Percentiles rank a stretch among this genome's conserved stretches.
Conservation (phyloP, 257 asterid species). For the Gentiana dahurica region DNA sequence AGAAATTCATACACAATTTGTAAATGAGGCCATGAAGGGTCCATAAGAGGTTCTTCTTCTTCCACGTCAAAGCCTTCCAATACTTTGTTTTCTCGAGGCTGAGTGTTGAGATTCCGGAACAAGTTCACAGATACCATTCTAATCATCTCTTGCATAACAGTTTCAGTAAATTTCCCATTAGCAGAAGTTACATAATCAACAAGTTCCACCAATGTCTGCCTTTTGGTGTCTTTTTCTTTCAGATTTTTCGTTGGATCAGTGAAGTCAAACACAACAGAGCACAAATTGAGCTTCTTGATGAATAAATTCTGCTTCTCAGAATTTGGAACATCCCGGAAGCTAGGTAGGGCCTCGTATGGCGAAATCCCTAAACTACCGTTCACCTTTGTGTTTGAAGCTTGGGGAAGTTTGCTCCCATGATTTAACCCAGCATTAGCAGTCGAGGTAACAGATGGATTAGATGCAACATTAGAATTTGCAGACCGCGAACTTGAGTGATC, state of each 20-base stretch:
- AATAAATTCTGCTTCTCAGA: conserved; percentile 70
- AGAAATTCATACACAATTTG: conserved; percentile 81
- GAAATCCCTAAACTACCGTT: conserved; percentile 43
- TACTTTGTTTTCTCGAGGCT: conserved; percentile 59
- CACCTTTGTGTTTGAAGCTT: conserved; percentile 23
- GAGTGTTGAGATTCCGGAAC: conserved; percentile 53
- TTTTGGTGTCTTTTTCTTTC: conserved; percentile 78
- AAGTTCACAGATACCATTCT: conserved; percentile 65
- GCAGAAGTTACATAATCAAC: conserved; percentile 69
- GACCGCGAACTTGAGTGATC: conserved; percentile 22
- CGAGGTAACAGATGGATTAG: conserved; percentile 22
- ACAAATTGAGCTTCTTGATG: conserved; percentile 54
- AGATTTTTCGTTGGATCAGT: conserved; percentile 66
- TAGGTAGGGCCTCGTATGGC: conserved; percentile 63
- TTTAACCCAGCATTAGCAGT: conserved; percentile 23
- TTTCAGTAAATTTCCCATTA: conserved; percentile 61
- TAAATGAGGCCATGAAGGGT: conserved; percentile 87
- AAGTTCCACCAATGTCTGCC: conserved; percentile 79
- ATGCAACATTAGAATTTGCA: conserved; percentile 24
- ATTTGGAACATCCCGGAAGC: conserved; percentile 70
- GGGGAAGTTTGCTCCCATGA: conserved; percentile 20
- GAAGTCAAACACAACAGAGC: conserved; percentile 68
- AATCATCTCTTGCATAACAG: conserved; percentile 49
- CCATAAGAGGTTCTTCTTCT: conserved; percentile 88
- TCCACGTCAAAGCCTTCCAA: conserved; percentile 70